These are phyloP conservation scores for Penicillium sp. DNA, from an alignment of 2,329 filamentous ascomycete genomes.

Conservation along the genomic window DNA sequence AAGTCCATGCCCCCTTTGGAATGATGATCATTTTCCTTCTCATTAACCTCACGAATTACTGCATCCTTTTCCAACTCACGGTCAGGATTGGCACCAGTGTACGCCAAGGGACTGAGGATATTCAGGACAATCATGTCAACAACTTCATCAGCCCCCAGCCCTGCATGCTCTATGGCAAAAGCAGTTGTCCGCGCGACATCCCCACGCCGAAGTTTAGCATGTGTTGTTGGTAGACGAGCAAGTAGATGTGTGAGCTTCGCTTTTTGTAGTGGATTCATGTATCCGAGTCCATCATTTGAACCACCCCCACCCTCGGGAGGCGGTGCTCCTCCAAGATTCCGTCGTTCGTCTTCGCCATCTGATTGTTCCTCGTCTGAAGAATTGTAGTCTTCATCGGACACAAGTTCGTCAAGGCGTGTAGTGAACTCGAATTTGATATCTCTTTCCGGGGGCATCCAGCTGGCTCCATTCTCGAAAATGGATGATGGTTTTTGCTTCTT, in stretches of 20 bases:
- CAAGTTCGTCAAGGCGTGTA: slow-evolving; percentile 75
- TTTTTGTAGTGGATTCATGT: slow-evolving; percentile 81
- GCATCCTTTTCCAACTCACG: slow-evolving; percentile 36
- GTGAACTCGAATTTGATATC: slow-evolving; percentile 79
- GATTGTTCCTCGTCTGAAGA: slow-evolving; percentile 82
- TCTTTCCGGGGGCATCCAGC: slow-evolving; percentile 77
- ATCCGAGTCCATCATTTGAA: slow-evolving; percentile 59
- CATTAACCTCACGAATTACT: slow-evolving; percentile 38
- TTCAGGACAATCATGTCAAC: slow-evolving; percentile 88
- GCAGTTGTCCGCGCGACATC: slow-evolving; percentile 84
- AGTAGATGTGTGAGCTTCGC: slow-evolving; percentile 83
- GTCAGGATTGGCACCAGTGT: slow-evolving; percentile 70
- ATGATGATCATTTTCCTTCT: slow-evolving; percentile 38
- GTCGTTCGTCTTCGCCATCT: slow-evolving; percentile 49
- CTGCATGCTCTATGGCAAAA: slow-evolving; percentile 88
- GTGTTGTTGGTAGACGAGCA: slow-evolving; percentile 76
- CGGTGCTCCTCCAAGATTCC: slow-evolving; percentile 48
- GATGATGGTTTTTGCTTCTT: slow-evolving; percentile 58
- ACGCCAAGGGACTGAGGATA: slow-evolving; percentile 74
- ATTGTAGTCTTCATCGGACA: slow-evolving; percentile 82
- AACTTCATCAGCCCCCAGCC: slow-evolving; percentile 83
- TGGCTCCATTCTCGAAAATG: slow-evolving; percentile 75
- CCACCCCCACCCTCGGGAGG: slow-evolving; percentile 43
- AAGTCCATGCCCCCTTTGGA: slow-evolving; percentile 61
- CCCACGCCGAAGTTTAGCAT: slow-evolving; percentile 75